These are phyloP conservation scores for Hypoxylon intermedium DNA, from an alignment of 495 filamentous ascomycete genomes.

Conservation along the genomic window DNA sequence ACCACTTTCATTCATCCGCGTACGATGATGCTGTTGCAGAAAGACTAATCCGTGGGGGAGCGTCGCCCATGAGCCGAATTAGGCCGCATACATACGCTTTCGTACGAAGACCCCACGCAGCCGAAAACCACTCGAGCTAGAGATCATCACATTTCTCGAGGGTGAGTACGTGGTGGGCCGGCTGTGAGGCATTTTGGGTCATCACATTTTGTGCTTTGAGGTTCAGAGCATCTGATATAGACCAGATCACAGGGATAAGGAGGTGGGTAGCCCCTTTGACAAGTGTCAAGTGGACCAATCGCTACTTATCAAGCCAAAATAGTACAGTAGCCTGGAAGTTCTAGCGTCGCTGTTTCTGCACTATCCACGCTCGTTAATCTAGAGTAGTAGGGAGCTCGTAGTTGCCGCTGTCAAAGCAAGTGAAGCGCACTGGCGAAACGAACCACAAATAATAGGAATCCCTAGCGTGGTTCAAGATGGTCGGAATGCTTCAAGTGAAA, in stretches of 20 bases:
- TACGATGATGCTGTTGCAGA: background rate
- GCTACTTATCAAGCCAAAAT: too few relatives aligned
- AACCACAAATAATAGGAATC: background rate
- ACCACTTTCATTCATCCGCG: background rate
- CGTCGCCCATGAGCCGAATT: constrained; percentile 10
- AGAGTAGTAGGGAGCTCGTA: background rate
- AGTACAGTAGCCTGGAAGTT: constrained; percentile 5
- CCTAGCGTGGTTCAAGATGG: too few relatives aligned
- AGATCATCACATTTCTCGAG: background rate
- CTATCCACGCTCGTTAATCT: constrained; percentile 12
- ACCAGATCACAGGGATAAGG: constrained; percentile 23
- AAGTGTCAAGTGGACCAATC: constrained; percentile 15
- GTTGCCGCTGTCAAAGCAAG: constrained; percentile 21
- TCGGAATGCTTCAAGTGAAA: too few relatives aligned
- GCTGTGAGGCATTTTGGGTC: constrained; percentile 31
- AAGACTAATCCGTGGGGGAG: constrained; percentile 18
- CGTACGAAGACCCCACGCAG: constrained; percentile 13
- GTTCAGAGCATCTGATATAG: constrained; percentile 27
- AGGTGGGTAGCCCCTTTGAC: background rate
- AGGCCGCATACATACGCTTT: constrained; percentile 9
- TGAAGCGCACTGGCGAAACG: background rate
- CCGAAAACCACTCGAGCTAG: too few relatives aligned
- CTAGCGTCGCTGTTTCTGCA: background rate
- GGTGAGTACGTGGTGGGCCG: constrained; percentile 11
- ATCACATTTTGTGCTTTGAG: constrained; percentile 32